Percentiles rank a stretch among this genome's conserved stretches.
phyloP scores from a whole-genome alignment of 371 early-diverging fungal genomes.

The Rhizomucor miehei region DNA sequence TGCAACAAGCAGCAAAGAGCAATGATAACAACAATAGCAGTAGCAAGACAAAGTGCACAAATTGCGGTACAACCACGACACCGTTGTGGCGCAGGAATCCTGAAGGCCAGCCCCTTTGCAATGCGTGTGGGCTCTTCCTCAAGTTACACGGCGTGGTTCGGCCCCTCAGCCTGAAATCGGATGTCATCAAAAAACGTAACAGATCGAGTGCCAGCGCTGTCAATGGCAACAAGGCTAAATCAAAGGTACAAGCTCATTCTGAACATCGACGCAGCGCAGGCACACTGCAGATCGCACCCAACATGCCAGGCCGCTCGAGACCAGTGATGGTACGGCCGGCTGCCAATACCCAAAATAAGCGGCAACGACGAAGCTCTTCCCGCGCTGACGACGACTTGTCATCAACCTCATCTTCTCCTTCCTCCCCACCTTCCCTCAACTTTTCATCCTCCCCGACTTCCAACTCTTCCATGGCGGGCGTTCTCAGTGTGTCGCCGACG shows the following conservation, averaged over 20 bases:
- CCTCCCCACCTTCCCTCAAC: not conserved
- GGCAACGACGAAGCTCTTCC: not conserved
- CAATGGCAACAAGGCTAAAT: conserved; percentile 1
- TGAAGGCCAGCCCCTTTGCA: conserved; percentile 63
- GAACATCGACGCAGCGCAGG: conserved; percentile 3
- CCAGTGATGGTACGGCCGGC: too few species aligned
- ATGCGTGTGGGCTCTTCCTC: conserved; percentile 67
- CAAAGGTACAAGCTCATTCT: not conserved
- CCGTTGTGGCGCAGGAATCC: conserved; percentile 95
- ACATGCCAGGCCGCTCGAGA: not conserved
- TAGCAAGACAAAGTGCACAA: conserved; percentile 63
- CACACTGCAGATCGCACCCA: conserved; percentile 5
- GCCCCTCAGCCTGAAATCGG: conserved; percentile 75
- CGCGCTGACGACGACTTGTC: conserved; percentile 1
- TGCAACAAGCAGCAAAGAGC: not conserved
- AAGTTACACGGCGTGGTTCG: conserved; percentile 87
- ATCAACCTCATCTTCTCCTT: not conserved
- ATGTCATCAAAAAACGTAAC: conserved; percentile 83
- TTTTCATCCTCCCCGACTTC: not conserved
- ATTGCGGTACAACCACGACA: conserved; percentile 89
- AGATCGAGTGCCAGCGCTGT: conserved; percentile 30
- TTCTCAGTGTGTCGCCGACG: not conserved
- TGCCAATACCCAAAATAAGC: too few species aligned
- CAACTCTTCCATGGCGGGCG: not conserved
- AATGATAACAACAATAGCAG: conserved; percentile 2